Evolutionary conservation across 306 rosid species (phyloP).

Genomic region (Cajanus cajan): DNA sequence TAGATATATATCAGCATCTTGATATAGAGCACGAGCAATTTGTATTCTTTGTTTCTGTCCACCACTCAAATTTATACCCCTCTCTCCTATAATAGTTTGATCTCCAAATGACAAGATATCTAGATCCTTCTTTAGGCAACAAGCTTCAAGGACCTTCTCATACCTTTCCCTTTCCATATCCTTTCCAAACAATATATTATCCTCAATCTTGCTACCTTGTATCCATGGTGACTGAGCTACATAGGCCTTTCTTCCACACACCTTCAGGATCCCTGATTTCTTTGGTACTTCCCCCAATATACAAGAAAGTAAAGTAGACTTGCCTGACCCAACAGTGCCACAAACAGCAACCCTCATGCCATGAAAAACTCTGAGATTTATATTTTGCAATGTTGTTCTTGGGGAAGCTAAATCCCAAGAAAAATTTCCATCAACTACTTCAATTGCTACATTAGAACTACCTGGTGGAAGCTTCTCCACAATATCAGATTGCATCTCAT

Average conservation of each 20-base stretch:
- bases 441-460: constrained; percentile 25
- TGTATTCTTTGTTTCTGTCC: constrained; percentile 77
- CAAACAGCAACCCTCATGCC: constrained; percentile 39
- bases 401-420: constrained; percentile 28
- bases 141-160: constrained; percentile 63
- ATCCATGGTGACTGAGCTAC: constrained; percentile 41
- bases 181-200: constrained; percentile 42
- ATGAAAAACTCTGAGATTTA: constrained; percentile 9
- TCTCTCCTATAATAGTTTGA: constrained; percentile 69
- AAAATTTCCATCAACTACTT: constrained; percentile 33
- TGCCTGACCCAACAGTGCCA: constrained; percentile 41
- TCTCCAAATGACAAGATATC: constrained; percentile 62
- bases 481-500: constrained; percentile 20
- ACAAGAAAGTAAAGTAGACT: constrained; percentile 38
- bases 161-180: constrained; percentile 65
- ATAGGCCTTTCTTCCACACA: constrained; percentile 37
- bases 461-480: constrained; percentile 25
- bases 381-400: constrained; percentile 17
- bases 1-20: constrained; percentile 68
- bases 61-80: constrained; percentile 74
- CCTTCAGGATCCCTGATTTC: constrained; percentile 28
- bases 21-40: constrained; percentile 70
- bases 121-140: constrained; percentile 61
- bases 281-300: constrained; percentile 28
- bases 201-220: constrained; percentile 34